Base-by-base conservation (phyloP, 345 rosid genomes). In the Salix caprea region DNA sequence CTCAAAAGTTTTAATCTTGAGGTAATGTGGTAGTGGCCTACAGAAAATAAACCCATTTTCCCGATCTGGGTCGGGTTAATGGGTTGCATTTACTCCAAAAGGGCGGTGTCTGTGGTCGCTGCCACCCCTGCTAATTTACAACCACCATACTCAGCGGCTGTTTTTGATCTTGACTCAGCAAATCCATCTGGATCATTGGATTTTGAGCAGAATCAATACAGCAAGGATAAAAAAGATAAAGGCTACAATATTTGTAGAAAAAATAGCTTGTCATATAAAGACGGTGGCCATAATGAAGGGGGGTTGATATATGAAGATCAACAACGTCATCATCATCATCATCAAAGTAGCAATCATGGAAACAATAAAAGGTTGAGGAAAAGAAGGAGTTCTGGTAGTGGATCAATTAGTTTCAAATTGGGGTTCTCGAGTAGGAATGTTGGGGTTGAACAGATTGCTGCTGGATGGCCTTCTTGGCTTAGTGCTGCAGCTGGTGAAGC, bases 391-490 rank as follows among this genome's bases (percentile, higher is more conserved):
- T 80, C 85, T 15, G 65, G 62, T 58, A 80, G 65, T 73, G 80
- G 82, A 48, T 15, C 80, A 40, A 66, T 76, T 44, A 81, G 84
- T 70, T 62, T 88, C 13, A 84, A 84, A 79, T 75, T 87, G 18
- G 89, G 90, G 24, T 70, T 85, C 46, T 81, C 97, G 10, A 81
- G 74, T 18, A 80, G 87, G 78, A 70, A 69, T 77, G 70, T 87
- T 39, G 89, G 83, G 70, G 93, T 87, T 8, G 97, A 92, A 80
- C 89, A 87, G 71, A 78, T 86, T 10, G 90, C 92, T 21, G 91
- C 90, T 60, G 97, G 97, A 12, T 92, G 97, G 97, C 97, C 94
- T 0, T 64, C 91, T 58, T 92, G 97, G 94, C 90, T 92, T 37
- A 90, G 90, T 28, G 72, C 91, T 2, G 83, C 86, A 36, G 91